Percentiles rank a stretch among this genome's conserved stretches.
Evolutionary conservation across 2,329 filamentous ascomycete species (phyloP).

Genomic region (Mariannaea elegans): DNA sequence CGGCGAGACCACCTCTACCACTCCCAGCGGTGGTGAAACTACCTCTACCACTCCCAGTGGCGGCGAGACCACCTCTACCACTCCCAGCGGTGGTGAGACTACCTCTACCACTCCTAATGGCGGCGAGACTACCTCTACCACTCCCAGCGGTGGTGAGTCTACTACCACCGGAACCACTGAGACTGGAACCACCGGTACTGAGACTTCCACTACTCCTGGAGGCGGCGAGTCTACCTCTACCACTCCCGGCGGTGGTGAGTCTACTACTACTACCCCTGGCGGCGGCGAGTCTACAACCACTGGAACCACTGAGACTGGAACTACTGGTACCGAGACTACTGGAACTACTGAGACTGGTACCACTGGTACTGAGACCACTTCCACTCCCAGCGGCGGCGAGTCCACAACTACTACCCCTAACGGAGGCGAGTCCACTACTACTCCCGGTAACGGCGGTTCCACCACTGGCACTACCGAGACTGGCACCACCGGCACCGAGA

Average conservation of each 20-base stretch:
- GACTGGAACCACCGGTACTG: conserved; percentile 8
- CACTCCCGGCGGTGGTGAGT: conserved; percentile 6
- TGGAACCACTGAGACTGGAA: conserved; percentile 9
- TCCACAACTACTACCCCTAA: background rate
- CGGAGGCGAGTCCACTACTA: background rate
- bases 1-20: conserved; percentile 10
- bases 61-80: conserved; percentile 10
- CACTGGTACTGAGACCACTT: conserved; percentile 1
- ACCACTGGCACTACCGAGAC: background rate
- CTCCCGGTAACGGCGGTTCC: background rate
- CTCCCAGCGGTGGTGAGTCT: background rate
- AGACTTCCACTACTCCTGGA: background rate
- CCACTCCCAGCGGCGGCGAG: conserved; percentile 5
- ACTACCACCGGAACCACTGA: conserved; percentile 9
- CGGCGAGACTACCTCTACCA: background rate
- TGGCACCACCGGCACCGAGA: conserved; percentile 11
- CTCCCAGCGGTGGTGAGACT: background rate
- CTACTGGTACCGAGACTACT: conserved; percentile 16
- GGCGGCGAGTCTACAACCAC: conserved; percentile 7
- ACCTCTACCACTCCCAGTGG: conserved; percentile 13
- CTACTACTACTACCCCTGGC: conserved; percentile 2
- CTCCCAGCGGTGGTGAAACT: conserved; percentile 12
- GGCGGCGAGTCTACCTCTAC: conserved; percentile 4
- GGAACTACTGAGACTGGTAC: conserved; percentile 10
- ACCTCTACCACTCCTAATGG: conserved; percentile 7